These are phyloP conservation scores for Baorangia bicolor DNA, from an alignment of 768 basidiomycete genomes.

Conservation along the genomic window DNA sequence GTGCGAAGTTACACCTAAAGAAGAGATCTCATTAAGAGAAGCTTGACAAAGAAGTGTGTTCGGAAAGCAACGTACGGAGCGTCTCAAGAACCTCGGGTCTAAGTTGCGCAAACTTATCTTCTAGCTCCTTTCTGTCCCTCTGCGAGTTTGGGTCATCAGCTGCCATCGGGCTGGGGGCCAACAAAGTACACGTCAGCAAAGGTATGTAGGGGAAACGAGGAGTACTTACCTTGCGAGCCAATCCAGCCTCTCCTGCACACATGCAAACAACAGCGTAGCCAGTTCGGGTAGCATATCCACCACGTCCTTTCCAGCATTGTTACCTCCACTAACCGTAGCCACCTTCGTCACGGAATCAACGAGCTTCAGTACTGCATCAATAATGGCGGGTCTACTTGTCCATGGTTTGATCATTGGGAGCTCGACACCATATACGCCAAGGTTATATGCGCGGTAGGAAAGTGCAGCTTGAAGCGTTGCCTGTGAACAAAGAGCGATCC, in stretches of 20 bases:
- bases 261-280: slow-evolving; percentile 61
- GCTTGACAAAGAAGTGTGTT: not conserved
- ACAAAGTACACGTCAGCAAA: not conserved
- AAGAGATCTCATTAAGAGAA: not conserved
- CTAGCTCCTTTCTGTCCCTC: slow-evolving; percentile 57
- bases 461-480: slow-evolving; percentile 69
- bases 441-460: slow-evolving; percentile 71
- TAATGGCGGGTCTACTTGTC: slow-evolving; percentile 70
- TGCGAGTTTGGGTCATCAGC: slow-evolving; percentile 48
- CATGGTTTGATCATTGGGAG: slow-evolving; percentile 73
- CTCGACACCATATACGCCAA: slow-evolving; percentile 74
- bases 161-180: slow-evolving; percentile 41
- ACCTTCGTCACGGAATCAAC: slow-evolving; percentile 59
- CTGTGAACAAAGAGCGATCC: slow-evolving; percentile 37
- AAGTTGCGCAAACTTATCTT: slow-evolving; percentile 65
- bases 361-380: slow-evolving; percentile 69
- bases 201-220: not conserved
- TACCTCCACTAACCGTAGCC: slow-evolving; percentile 13
- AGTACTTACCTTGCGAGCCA: slow-evolving; percentile 60
- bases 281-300: slow-evolving; percentile 62
- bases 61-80: slow-evolving; percentile 56
- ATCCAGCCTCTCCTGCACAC: slow-evolving; percentile 63
- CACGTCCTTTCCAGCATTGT: slow-evolving; percentile 35
- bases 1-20: slow-evolving; percentile 63
- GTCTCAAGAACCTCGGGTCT: slow-evolving; percentile 78